Percentiles rank a stretch among this genome's conserved stretches.
Evolutionary conservation across 75 land plant genomes (phyloP).

Genomic region (Sequoia sempervirens): DNA sequence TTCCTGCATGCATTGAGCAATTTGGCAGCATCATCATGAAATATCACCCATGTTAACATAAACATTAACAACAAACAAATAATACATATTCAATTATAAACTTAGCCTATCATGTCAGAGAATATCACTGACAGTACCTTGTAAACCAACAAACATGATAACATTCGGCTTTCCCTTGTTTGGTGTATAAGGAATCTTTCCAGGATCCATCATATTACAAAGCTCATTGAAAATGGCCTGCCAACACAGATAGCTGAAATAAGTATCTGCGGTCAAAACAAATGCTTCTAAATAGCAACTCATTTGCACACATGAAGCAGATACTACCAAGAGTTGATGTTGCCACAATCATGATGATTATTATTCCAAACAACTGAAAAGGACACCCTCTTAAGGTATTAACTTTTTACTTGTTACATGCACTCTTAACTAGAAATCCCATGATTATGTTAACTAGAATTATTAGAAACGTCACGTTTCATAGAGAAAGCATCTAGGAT

Average conservation of each 20-base stretch:
- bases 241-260: constrained; percentile 3
- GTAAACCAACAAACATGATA: constrained; percentile 48
- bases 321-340: neutral
- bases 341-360: neutral
- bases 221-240: constrained; percentile 47
- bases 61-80: neutral
- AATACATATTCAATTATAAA: neutral
- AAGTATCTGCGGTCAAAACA: neutral
- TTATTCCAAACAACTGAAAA: neutral
- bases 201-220: constrained; percentile 47
- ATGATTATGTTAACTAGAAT: neutral
- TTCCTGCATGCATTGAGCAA: neutral
- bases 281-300: neutral
- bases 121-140: constrained; percentile 18
- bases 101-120: neutral
- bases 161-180: constrained; percentile 48
- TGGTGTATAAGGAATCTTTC: constrained; percentile 38
- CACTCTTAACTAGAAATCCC: neutral
- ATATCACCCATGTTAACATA: neutral
- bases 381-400: neutral
- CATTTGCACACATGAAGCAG: neutral
- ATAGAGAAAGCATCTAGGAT: neutral
- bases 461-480: neutral
- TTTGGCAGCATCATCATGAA: neutral
- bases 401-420: neutral